Conservation (phyloP, 768 basidiomycete genomes). For the Leucocoprinus sp. region DNA sequence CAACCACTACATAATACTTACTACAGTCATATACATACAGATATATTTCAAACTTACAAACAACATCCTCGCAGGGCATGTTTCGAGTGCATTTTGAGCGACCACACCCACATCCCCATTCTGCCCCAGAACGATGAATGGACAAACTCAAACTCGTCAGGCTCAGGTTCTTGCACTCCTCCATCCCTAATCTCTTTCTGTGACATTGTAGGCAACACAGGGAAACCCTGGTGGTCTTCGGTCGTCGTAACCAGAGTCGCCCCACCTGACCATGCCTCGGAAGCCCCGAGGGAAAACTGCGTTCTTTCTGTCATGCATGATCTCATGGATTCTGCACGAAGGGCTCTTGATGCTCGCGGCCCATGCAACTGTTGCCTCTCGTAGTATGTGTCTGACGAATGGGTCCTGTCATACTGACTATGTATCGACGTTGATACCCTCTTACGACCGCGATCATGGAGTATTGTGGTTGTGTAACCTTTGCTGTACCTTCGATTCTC, state of each 20-base stretch:
- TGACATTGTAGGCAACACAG: conserved; percentile 16
- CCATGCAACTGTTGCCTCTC: conserved; percentile 4
- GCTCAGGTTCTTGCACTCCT: background rate
- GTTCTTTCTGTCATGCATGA: conserved; percentile 31
- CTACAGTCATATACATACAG: background rate
- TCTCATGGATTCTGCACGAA: conserved; percentile 16
- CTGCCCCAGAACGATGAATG: conserved; percentile 7
- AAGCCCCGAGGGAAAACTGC: conserved; percentile 21
- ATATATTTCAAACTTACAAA: background rate
- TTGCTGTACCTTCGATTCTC: conserved; percentile 24
- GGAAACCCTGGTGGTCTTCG: conserved; percentile 16
- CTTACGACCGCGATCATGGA: conserved; percentile 9
- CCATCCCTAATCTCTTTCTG: conserved; percentile 3
- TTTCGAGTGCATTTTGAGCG: background rate
- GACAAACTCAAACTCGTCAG: background rate
- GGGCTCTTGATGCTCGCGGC: conserved; percentile 1
- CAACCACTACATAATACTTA: background rate
- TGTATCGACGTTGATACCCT: conserved; percentile 2
- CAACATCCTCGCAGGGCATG: conserved; percentile 1
- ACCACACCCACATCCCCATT: conserved; percentile 8
- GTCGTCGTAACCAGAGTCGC: conserved; percentile 14
- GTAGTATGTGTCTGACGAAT: background rate
- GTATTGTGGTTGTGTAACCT: conserved; percentile 16
- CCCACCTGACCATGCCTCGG: conserved; percentile 24
- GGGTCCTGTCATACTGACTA: background rate